Base-by-base conservation (phyloP, 1,284 basidiomycete genomes). In the Rhodotorula sp. region DNA sequence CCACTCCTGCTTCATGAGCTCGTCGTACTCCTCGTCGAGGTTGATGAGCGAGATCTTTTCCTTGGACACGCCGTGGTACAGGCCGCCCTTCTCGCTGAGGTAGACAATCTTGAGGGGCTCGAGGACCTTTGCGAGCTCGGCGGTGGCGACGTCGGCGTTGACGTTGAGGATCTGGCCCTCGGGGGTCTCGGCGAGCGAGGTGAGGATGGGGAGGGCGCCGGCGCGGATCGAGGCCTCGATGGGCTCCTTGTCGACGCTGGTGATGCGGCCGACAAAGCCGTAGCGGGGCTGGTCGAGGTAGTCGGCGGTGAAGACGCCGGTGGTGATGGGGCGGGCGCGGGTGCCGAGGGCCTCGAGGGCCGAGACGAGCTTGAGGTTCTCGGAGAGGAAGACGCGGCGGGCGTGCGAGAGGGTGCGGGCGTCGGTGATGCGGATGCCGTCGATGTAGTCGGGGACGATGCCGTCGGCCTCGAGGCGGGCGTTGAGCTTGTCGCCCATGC, bases 91-190 rank as follows among this genome's bases (percentile, higher is more conserved):
- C 80, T 99, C 97, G 82, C 97, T 97, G 80, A 99, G 83, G 84
- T 95, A 98, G 66, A 99, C 96, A 74, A 99, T 98, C 85, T 99
- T 99, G 85, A 95, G 88, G n/a, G 94, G 94, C 82, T 97, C 94
- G 57, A 97, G 86, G 79, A 97, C 94, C 84, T 97, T 96, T 16
- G 94, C 90, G 45, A 97, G 87, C 82, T 97, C 94, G 61, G 93
- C 94, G 4, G 95, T 94, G 19, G 94, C 95, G 74, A 97, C 91
- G 80, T 97, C 94, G 21, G 94, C 94, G 81, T 97, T 97, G 81
- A 97, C 94, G 80, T 97, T 97, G 73, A 97, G 85, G 77, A 97
- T 93, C 82, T 97, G 94, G 25, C 94, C 94, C 55, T 95, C 91
- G 55, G 88, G 86, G 46, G 90, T 91, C 83, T 97, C 94, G 12